Percentiles rank a stretch among this genome's conserved stretches.
Evolutionary conservation across 1,139 yeast genomes (phyloP).

Genomic region (Lodderomyces metapsilosis): DNA sequence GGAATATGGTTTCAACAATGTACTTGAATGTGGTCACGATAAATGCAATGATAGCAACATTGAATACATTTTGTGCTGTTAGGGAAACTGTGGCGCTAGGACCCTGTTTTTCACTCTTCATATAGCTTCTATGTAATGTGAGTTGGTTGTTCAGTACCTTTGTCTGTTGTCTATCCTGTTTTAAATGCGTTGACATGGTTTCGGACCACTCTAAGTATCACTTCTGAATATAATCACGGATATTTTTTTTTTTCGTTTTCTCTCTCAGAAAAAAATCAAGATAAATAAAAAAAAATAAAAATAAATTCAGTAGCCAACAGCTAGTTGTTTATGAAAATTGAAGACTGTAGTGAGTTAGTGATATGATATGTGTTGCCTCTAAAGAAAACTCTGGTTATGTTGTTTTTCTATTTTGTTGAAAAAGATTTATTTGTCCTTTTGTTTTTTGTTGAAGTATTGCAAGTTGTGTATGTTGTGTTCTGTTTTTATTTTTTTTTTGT

Average conservation of each 20-base stretch:
- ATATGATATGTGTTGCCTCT: no score
- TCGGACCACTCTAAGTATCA: neutral
- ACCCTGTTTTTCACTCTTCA: neutral
- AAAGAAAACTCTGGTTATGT: no score
- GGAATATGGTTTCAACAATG: neutral
- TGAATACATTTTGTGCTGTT: neutral
- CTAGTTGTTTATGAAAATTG: no score
- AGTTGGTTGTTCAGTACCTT: neutral
- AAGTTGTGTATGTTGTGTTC: no score
- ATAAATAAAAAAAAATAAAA: no score
- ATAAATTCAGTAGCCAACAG: no score
- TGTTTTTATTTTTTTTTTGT: no score
- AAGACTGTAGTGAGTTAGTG: no score
- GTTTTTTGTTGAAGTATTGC: no score
- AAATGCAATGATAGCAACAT: neutral
- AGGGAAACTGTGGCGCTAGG: neutral
- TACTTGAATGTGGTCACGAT: slow-evolving; percentile 1
- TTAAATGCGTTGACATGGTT: neutral
- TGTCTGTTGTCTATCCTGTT: neutral
- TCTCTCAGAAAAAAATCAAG: neutral
- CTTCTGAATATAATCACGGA: slow-evolving; percentile 1
- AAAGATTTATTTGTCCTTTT: no score
- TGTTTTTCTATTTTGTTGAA: no score
- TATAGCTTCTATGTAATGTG: neutral
- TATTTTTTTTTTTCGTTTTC: neutral